Conservation (phyloP, 1,284 basidiomycete genomes). For the Clitocybe nebularis region DNA sequence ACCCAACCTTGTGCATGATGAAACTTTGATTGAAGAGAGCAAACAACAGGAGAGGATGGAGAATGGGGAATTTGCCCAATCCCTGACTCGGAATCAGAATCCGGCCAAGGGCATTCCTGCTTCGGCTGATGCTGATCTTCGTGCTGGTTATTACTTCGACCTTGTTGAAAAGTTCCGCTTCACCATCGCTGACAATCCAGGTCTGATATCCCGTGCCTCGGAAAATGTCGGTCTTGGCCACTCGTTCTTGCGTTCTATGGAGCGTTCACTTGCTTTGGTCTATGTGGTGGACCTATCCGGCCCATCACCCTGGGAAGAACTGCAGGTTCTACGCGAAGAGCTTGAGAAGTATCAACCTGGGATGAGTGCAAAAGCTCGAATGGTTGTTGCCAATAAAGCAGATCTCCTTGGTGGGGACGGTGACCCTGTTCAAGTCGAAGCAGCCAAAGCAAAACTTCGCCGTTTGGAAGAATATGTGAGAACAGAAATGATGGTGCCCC, state of each 20-base stretch:
- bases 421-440: conserved; percentile 39
- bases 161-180: conserved; percentile 77
- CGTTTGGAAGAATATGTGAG: conserved; percentile 53
- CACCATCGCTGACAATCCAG: conserved; percentile 97
- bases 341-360: conserved; percentile 83
- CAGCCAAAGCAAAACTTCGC: conserved; percentile 56
- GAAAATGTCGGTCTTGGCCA: conserved; percentile 92
- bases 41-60: conserved; percentile 43
- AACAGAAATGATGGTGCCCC: conserved; percentile 37
- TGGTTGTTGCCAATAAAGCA: conserved; percentile 94
- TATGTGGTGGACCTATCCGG: conserved; percentile 90
- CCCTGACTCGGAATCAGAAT: conserved; percentile 47
- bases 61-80: conserved; percentile 45
- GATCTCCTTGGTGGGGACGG: conserved; percentile 66
- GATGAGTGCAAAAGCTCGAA: conserved; percentile 69
- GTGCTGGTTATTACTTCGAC: conserved; percentile 45
- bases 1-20: conserved; percentile 58
- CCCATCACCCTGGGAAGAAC: conserved; percentile 72
- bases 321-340: conserved; percentile 72
- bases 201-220: conserved; percentile 82
- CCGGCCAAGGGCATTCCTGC: conserved; percentile 18
- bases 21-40: conserved; percentile 63
- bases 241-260: conserved; percentile 90
- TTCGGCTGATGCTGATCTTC: conserved; percentile 15
- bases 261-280: conserved; percentile 85